Conservation (phyloP, 2,329 filamentous ascomycete species). For the Helotiales sp. region DNA sequence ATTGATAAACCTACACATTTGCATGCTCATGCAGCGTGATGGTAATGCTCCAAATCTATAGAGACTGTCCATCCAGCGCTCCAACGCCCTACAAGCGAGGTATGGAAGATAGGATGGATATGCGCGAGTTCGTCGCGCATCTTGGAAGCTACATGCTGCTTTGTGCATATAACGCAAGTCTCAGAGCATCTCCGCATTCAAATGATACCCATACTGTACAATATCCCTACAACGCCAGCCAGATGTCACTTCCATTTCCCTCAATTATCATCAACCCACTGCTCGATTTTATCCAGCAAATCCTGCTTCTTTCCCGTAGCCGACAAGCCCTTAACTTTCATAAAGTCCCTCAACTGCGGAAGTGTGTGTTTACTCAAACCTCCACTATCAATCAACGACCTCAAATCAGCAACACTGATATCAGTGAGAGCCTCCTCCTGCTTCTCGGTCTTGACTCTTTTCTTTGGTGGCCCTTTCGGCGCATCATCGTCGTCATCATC, state of each 20-base stretch:
- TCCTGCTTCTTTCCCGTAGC: slow-evolving; percentile 30
- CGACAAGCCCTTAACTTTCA: slow-evolving; percentile 23
- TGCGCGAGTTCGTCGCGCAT: neutral
- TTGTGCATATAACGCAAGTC: neutral
- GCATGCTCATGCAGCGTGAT: too few species aligned
- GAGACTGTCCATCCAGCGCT: too few species aligned
- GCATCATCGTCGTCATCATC: slow-evolving; percentile 34
- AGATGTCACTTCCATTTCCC: neutral
- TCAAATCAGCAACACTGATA: slow-evolving; percentile 25
- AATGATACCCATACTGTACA: slow-evolving; percentile 1
- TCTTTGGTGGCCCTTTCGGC: slow-evolving; percentile 8
- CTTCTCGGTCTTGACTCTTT: slow-evolving; percentile 20
- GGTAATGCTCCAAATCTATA: too few species aligned
- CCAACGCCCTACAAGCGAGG: neutral
- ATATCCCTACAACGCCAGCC: neutral
- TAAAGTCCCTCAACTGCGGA: slow-evolving; percentile 27
- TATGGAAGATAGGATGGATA: neutral
- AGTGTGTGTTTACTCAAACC: slow-evolving; percentile 24
- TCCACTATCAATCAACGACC: slow-evolving; percentile 14
- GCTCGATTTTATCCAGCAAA: slow-evolving; percentile 26
- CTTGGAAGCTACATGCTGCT: neutral
- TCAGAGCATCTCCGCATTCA: neutral
- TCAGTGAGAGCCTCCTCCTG: slow-evolving; percentile 13
- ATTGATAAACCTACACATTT: too few species aligned
- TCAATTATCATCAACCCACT: slow-evolving; percentile 28